phyloP scores from a whole-genome alignment of 2,329 filamentous ascomycete genomes.

The Pseudogymnoascus sp. region DNA sequence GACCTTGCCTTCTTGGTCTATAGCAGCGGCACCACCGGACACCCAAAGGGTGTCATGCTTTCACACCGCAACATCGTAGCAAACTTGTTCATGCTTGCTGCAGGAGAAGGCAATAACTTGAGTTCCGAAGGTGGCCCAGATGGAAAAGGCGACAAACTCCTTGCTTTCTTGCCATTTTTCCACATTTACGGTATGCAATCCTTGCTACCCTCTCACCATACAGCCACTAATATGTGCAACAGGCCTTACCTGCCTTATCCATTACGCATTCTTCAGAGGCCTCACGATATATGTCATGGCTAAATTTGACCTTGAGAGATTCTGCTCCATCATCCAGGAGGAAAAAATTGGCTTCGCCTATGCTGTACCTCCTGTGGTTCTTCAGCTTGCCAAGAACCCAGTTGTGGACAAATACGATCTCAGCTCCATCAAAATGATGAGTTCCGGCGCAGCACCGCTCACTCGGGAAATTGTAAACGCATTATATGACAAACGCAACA shows the following conservation, averaged over 20 bases:
- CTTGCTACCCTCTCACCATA: neutral
- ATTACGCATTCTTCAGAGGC: constrained; percentile 59
- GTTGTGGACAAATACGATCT: constrained; percentile 74
- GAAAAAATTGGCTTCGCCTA: constrained; percentile 70
- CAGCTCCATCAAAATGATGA: constrained; percentile 70
- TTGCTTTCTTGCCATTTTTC: constrained; percentile 82
- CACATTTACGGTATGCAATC: constrained; percentile 63
- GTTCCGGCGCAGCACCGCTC: constrained; percentile 78
- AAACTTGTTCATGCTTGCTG: constrained; percentile 54
- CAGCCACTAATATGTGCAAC: constrained; percentile 16
- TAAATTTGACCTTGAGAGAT: constrained; percentile 73
- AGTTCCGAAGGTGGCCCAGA: constrained; percentile 49
- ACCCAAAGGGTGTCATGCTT: constrained; percentile 86
- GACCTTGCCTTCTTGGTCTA: constrained; percentile 84
- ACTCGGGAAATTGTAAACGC: constrained; percentile 71
- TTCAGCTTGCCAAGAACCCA: constrained; percentile 73
- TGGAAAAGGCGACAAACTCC: constrained; percentile 60
- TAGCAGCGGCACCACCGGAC: constrained; percentile 79
- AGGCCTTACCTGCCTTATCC: constrained; percentile 65
- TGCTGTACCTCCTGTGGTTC: constrained; percentile 75
- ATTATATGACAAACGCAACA: constrained; percentile 57
- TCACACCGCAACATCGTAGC: constrained; percentile 75
- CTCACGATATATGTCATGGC: constrained; percentile 63
- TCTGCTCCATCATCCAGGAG: constrained; percentile 69
- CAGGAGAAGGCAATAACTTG: constrained; percentile 48